phyloP scores from a whole-genome alignment of 805 yeast genomes.

The Spathaspora arborariae region DNA sequence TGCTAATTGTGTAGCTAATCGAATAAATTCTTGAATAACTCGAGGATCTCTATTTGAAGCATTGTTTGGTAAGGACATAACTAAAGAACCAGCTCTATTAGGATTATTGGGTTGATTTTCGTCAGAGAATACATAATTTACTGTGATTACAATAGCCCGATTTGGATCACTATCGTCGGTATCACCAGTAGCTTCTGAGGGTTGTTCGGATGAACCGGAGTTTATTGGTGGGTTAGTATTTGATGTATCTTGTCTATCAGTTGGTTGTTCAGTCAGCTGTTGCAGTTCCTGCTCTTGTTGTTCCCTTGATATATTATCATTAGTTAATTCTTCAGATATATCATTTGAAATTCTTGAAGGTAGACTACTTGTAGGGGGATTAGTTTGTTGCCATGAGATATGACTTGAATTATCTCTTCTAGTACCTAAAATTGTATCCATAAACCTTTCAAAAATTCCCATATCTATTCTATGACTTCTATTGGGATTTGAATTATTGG shows the following conservation, averaged over 20 bases:
- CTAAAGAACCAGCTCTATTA: conserved; percentile 52
- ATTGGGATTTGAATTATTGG: neutral
- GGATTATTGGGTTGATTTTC: conserved; percentile 35
- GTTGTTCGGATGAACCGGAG: neutral
- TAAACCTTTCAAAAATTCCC: conserved; percentile 21
- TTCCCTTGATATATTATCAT: neutral
- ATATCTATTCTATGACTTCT: conserved; percentile 6
- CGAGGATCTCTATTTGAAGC: conserved; percentile 57
- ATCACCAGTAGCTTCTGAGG: neutral
- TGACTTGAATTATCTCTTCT: neutral
- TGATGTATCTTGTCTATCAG: neutral
- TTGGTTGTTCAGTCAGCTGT: too few species aligned
- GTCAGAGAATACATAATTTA: conserved; percentile 41
- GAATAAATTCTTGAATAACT: conserved; percentile 54
- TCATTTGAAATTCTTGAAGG: neutral
- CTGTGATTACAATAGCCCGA: conserved; percentile 38
- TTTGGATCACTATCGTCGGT: conserved; percentile 15
- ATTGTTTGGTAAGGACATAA: conserved; percentile 65
- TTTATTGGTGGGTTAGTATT: neutral
- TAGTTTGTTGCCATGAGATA: neutral
- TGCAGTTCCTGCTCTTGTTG: neutral
- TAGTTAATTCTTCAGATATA: conserved; percentile 1
- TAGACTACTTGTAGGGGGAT: neutral
- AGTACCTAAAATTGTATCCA: conserved; percentile 19
- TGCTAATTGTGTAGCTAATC: conserved; percentile 69